phyloP scores from a whole-genome alignment of 768 basidiomycete genomes.

The Porphyrellus cyaneotinctus region DNA sequence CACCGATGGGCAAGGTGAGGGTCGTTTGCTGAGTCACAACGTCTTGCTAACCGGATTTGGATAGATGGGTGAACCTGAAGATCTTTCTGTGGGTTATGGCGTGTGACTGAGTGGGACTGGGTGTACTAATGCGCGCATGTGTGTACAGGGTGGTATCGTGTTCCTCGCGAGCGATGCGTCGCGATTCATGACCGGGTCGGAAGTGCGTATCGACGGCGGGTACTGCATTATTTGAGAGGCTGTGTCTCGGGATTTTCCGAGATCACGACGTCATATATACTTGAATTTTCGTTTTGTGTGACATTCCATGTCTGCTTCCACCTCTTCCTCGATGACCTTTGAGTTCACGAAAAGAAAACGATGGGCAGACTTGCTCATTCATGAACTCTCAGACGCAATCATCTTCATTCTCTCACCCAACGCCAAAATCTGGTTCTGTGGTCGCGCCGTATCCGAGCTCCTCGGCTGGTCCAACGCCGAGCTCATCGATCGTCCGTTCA shows the following conservation, averaged over 20 bases:
- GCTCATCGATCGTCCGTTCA: slow-evolving; percentile 62
- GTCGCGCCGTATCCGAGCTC: slow-evolving; percentile 61
- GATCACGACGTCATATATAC: slow-evolving; percentile 27
- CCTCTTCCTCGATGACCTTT: slow-evolving; percentile 36
- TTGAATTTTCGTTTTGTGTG: background rate
- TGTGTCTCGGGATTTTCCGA: slow-evolving; percentile 9
- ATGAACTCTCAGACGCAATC: slow-evolving; percentile 72
- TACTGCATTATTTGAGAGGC: slow-evolving; percentile 62
- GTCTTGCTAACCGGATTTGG: slow-evolving; percentile 25
- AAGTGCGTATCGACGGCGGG: slow-evolving; percentile 85
- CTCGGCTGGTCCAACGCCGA: slow-evolving; percentile 77
- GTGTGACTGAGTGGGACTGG: background rate
- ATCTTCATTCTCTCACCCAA: slow-evolving; percentile 62
- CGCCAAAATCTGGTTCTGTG: slow-evolving; percentile 66
- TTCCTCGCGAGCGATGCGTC: slow-evolving; percentile 89
- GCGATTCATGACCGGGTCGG: slow-evolving; percentile 84
- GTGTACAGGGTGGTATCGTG: slow-evolving; percentile 72
- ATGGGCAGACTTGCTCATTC: slow-evolving; percentile 78
- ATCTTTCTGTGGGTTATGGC: slow-evolving; percentile 62
- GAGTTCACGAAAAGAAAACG: slow-evolving; percentile 86
- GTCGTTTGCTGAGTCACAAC: background rate
- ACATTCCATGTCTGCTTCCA: slow-evolving; percentile 15
- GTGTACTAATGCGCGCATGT: background rate
- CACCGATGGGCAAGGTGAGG: slow-evolving; percentile 77
- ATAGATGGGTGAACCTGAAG: slow-evolving; percentile 90